Evolutionary conservation across 345 rosid genomes (phyloP).

Genomic region (Euphorbia peplus): DNA sequence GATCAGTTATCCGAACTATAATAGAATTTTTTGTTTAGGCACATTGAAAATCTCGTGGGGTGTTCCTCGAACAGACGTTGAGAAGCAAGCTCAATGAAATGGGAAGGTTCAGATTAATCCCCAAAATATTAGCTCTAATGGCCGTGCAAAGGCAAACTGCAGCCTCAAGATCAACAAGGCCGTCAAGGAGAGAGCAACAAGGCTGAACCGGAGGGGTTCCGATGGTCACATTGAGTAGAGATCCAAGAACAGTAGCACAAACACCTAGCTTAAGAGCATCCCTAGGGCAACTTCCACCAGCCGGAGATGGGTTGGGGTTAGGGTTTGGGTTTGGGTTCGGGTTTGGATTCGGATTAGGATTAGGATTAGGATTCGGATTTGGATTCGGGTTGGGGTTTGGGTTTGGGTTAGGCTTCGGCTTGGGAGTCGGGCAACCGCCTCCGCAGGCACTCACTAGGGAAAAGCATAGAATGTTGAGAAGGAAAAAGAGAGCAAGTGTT

Average conservation of each 20-base stretch:
- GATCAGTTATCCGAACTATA: too few species aligned
- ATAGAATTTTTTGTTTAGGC: not conserved
- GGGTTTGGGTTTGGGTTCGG: slow-evolving; percentile 31
- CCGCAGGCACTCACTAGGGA: slow-evolving; percentile 40
- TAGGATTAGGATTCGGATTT: slow-evolving; percentile 22
- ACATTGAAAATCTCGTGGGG: slow-evolving; percentile 46
- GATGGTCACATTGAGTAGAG: slow-evolving; percentile 44
- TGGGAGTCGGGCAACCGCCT: slow-evolving; percentile 43
- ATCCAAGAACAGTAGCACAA: slow-evolving; percentile 46
- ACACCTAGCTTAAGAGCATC: slow-evolving; percentile 53
- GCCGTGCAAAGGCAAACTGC: slow-evolving; percentile 59
- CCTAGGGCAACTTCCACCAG: slow-evolving; percentile 37
- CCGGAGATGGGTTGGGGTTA: slow-evolving; percentile 19
- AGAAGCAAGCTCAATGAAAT: slow-evolving; percentile 48
- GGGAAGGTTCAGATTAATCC: slow-evolving; percentile 50
- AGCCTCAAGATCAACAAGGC: slow-evolving; percentile 52
- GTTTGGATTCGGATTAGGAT: not conserved
- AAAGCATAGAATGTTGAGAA: slow-evolving; percentile 49
- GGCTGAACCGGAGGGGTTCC: slow-evolving; percentile 48
- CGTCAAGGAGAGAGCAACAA: slow-evolving; percentile 46
- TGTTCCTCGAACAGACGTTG: slow-evolving; percentile 42
- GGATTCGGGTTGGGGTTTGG: slow-evolving; percentile 31
- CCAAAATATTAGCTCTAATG: slow-evolving; percentile 46
- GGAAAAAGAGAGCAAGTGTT: slow-evolving; percentile 45
- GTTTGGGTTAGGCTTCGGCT: slow-evolving; percentile 40